Base-by-base conservation (phyloP, 257 asterid genomes). In the Craterostigma plantagineum region DNA sequence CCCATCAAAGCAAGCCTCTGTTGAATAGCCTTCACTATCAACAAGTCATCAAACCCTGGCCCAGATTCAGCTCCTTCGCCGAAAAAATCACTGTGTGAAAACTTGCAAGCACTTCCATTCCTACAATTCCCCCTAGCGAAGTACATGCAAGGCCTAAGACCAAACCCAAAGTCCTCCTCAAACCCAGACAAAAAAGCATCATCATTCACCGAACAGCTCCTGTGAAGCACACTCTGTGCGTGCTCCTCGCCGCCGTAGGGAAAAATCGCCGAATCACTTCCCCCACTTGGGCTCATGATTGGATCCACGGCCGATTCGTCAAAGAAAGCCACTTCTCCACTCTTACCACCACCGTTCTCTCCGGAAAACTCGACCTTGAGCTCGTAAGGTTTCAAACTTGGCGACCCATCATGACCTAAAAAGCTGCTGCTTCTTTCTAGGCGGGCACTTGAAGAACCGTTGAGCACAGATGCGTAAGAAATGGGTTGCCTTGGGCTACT, bases 71-170 rank as follows among this genome's bases (percentile, higher is more conserved):
- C 10, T 12, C 44, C 61, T 27, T 50, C 71, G 13, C 50, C 53
- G 41, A 42, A 44, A 34, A 66, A 62, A 44, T 33, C 11, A 1
- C 64, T 41, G 66, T 90, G 96, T 52, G 67, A 30, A 61, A 83
- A 90, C 66, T 83, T 83, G 51, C 96, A 83, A 50, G 61, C 38
- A 16, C 57, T 61, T 4, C 95, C 97, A 35, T 87, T 87, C 63
- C 79, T 82, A 57, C 97, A 86, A 33, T 75, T 79, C 1, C 97
- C 99, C 51, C 84, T 69, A 0, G 94, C 94, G 23, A 56, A 90
- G 42, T 79, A 90, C 74, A 77, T 64, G 70, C 95, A 90, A 8
- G 93, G 93, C 56, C 81, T 63, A 93, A n/a, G n/a, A n/a, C n/a
- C n/a, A n/a, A 67, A 57, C 0, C 74, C 64, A 36, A 57, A 55